phyloP scores from a whole-genome alignment of 1,139 yeast genomes.

The Suhomyces guaymorum region DNA sequence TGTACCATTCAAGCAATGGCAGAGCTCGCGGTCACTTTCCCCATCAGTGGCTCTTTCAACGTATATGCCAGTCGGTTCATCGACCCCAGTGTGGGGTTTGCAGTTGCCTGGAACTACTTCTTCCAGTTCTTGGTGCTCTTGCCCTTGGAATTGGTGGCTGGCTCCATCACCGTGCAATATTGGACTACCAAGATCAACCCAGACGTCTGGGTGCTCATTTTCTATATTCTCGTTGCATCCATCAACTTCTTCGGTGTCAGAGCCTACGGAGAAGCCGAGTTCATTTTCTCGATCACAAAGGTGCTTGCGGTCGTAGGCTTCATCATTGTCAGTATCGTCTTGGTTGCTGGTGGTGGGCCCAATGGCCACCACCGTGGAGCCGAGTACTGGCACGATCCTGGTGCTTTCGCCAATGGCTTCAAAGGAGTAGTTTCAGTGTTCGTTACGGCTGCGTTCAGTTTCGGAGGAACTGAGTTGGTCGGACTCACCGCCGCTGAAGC shows the following conservation, averaged over 20 bases:
- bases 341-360: constrained; percentile 38
- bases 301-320: constrained; percentile 36
- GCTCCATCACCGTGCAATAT: constrained; percentile 33
- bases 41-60: constrained; percentile 37
- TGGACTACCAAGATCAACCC: constrained; percentile 34
- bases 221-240: constrained; percentile 28
- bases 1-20: constrained; percentile 39
- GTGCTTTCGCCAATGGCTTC: constrained; percentile 40
- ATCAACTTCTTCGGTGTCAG: constrained; percentile 38
- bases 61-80: constrained; percentile 35
- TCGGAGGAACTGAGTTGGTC: constrained; percentile 51
- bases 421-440: constrained; percentile 51
- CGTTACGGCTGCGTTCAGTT: constrained; percentile 58
- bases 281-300: constrained; percentile 32
- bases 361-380: constrained; percentile 26
- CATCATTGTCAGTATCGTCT: constrained; percentile 31
- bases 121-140: constrained; percentile 28
- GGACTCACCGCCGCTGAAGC: constrained; percentile 47
- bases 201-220: constrained; percentile 35
- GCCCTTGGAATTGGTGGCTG: constrained; percentile 36
- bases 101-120: constrained; percentile 39
- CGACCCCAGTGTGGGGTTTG: constrained; percentile 37
- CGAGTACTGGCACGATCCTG: constrained; percentile 34
- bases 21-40: constrained; percentile 36
- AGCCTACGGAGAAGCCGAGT: constrained; percentile 39